Base-by-base conservation (phyloP, 805 yeast genomes). In the Ogataea sp. region DNA sequence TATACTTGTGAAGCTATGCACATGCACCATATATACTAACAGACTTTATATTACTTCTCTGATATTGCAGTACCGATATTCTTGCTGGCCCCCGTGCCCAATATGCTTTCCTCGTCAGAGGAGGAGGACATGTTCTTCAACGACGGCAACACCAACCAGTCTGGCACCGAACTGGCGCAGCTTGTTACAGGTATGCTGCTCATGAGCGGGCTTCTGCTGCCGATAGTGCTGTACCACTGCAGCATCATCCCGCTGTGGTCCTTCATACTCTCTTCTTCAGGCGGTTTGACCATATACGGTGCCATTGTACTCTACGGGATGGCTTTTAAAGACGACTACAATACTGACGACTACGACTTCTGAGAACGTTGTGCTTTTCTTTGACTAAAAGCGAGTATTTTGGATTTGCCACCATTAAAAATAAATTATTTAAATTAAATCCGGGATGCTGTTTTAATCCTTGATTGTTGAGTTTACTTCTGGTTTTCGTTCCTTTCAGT, bases 221-320 rank as follows among this genome's bases (percentile, higher is more conserved):
- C 66, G 1, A 17, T 59, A 25, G 55, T 60, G 9, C 46, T 61
- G 21, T 59, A 44, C 45, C 65, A 58, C 39, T 52, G 49, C 32
- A 40, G 47, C 13, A 43, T 58, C 18, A 59, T 61, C 8, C 43
- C 44, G 2, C 42, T 49, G 7, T 51, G 58, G 49, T 51, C 60
- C 36, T 39, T 56, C 16, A 11, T 76, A 16, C 78, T 90, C 80
- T 83, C 95, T 46, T 68, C 84, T 31, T 43, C 70, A 10, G 97
- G 97, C n/a, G 97, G 97, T 17, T 53, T 72, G 27, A 69, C 88
- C 44, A 83, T 90, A 31, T 89, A 84, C 61, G 69, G 80, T 11
- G 82, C 96, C 28, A 88, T 90, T 27, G 82, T 84, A 29, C 73
- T 84, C 13, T 90, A 90, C 58, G 77, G 83, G 14, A 68, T 78